These are phyloP conservation scores for Fusarium beomiforme DNA, from an alignment of 2,329 filamentous ascomycete species.

Conservation along the genomic window DNA sequence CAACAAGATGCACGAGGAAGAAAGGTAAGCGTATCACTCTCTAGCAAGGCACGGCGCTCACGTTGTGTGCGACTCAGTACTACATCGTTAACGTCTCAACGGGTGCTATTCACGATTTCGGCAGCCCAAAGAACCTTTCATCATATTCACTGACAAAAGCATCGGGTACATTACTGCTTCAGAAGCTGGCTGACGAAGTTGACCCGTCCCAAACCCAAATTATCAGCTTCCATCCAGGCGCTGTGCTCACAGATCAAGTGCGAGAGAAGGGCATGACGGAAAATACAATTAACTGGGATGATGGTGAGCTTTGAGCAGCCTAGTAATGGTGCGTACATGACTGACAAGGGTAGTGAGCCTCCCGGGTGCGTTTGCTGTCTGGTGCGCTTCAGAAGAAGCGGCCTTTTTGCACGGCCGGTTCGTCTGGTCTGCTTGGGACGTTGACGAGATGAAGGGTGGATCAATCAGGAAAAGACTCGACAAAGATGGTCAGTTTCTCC, in stretches of 20 bases:
- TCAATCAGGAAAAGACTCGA: background rate
- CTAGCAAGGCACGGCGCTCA: too few relatives aligned
- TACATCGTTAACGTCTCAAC: background rate
- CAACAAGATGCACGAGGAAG: background rate
- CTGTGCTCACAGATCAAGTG: background rate
- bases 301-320: background rate
- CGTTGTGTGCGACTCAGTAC: background rate
- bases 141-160: background rate
- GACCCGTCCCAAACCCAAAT: background rate
- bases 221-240: background rate
- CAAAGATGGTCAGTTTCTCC: background rate
- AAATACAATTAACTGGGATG: background rate
- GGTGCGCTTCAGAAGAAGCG: background rate
- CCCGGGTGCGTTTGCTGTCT: background rate
- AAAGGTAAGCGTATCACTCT: background rate
- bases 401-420: background rate
- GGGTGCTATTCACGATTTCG: background rate
- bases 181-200: background rate
- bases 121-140: background rate
- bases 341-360: background rate
- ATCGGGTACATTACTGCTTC: background rate
- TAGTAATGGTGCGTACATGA: rapidly evolving
- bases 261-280: background rate
- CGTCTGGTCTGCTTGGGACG: conserved; percentile 3
- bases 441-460: background rate